Evolutionary conservation across 441 rosid genomes (phyloP).

Genomic region (Syzygium malaccense): DNA sequence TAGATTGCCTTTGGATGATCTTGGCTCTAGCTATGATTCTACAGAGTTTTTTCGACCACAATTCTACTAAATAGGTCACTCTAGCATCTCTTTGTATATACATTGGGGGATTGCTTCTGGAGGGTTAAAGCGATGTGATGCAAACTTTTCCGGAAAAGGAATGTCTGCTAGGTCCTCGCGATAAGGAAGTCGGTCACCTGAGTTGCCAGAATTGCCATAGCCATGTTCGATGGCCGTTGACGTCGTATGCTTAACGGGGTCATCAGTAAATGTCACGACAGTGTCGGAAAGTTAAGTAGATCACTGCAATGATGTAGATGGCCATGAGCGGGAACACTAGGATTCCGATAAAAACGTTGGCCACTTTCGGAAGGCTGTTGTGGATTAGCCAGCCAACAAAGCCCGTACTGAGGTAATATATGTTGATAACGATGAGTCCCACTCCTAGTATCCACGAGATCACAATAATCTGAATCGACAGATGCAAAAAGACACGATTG

Average conservation of each 20-base stretch:
- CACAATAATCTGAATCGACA: constrained; percentile 33
- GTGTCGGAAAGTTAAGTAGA: constrained; percentile 46
- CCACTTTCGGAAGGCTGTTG: constrained; percentile 30
- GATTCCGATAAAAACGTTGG: constrained; percentile 40
- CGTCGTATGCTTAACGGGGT: not conserved
- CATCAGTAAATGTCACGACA: constrained; percentile 25
- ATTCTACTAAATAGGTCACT: not conserved
- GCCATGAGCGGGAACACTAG: constrained; percentile 53
- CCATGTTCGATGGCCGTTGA: not conserved
- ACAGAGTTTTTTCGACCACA: not conserved
- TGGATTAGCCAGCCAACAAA: constrained; percentile 49
- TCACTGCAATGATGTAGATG: constrained; percentile 26
- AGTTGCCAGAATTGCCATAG: not conserved
- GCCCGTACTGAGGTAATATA: constrained; percentile 44
- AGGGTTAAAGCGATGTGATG: not conserved
- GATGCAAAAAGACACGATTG: not conserved
- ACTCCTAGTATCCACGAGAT: constrained; percentile 51
- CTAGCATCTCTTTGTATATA: not conserved
- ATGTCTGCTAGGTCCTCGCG: not conserved
- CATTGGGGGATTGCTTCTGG: not conserved
- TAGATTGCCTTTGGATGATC: not conserved
- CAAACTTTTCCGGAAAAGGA: not conserved
- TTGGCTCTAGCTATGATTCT: not conserved
- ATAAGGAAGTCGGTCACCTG: not conserved
- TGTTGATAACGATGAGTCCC: constrained; percentile 46